Evolutionary conservation across 768 basidiomycete genomes (phyloP).

Genomic region (Pulveroboletus frians): DNA sequence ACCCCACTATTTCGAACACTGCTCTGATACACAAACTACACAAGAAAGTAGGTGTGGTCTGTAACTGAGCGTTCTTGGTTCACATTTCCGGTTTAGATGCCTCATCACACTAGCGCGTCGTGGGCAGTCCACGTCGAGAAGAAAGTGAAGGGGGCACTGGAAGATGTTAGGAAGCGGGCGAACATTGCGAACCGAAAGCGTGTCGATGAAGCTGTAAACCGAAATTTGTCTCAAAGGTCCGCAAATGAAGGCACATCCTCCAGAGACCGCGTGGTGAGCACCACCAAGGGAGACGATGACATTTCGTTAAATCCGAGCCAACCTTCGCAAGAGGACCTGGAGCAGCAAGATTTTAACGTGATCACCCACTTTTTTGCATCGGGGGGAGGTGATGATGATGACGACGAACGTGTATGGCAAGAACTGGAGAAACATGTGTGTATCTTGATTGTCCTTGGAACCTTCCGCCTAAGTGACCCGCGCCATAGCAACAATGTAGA

Average conservation of each 20-base stretch:
- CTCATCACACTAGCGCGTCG: conserved; percentile 49
- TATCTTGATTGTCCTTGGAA: background rate
- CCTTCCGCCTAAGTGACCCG: background rate
- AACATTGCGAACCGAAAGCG: conserved; percentile 48
- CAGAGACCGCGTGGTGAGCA: background rate
- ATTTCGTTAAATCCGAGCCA: background rate
- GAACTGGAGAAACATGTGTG: conserved; percentile 44
- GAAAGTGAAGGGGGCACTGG: conserved; percentile 36
- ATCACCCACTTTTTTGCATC: conserved; percentile 54
- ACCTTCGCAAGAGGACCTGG: conserved; percentile 9
- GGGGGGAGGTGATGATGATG: conserved; percentile 43
- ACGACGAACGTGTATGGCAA: conserved; percentile 50
- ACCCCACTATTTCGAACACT: conserved; percentile 39
- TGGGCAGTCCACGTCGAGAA: conserved; percentile 42
- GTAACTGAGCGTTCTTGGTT: background rate
- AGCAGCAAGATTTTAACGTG: conserved; percentile 42
- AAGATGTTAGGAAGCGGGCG: conserved; percentile 45
- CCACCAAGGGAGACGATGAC: background rate
- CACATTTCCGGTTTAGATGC: conserved; percentile 42
- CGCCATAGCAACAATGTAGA: conserved; percentile 35
- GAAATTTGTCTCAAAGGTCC: background rate
- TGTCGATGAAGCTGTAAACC: background rate
- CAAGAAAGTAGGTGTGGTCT: conserved; percentile 39
- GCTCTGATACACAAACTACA: conserved; percentile 37
- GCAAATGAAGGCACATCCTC: background rate